Base-by-base conservation (phyloP, 192 early-diverging fungal genomes). In the Endogone sp. region DNA sequence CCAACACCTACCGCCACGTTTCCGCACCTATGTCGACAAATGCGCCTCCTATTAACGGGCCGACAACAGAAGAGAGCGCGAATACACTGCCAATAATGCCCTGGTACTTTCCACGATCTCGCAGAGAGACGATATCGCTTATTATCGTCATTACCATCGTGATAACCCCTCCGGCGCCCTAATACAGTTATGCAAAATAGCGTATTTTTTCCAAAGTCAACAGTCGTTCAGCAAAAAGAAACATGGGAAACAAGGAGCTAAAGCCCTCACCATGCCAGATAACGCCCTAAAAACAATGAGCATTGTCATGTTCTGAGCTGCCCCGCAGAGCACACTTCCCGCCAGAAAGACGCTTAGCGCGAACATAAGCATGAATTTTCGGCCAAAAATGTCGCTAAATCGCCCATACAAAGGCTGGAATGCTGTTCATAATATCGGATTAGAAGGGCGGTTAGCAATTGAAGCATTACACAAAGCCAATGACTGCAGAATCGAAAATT, bases 21-120 rank as follows among this genome's bases (percentile, higher is more conserved):
- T 86, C 23, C 88, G 61, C 95, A 92, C 6, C 86, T 76, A 31
- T 94, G 94, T 64, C n/a, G n/a, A n/a, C n/a, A n/a, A n/a, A n/a
- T n/a, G n/a, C n/a, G n/a, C n/a, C n/a, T n/a, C 95, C 94, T n/a
- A 94, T 63, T 22, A 97, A 74, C 2, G 95, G 95, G 2, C 92
- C 95, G n/a, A 93, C 67, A 10, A 94, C 87, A 2, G 89, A 90
- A 3, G 92, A 83, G 44, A 94, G 63, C 3, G 89, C 93, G 78
- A 92, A 94, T 3, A 90, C 85, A 63, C 84, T 88, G 37, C 89
- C 89, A 60, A 94, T 85, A 23, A 93, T 68, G 22, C 89, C 90
- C 78, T 94, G 90, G 75, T 94, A 97, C 73, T 94, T 93, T 29
- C 91, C 90, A 26, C 92, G 81, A 60, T 95, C 89, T 24, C 87